Percentiles rank a stretch among this genome's conserved stretches.
These are phyloP conservation scores for Zoysia matrella DNA, from an alignment of 202 grass and related monocot genomes.

Conservation along the genomic window DNA sequence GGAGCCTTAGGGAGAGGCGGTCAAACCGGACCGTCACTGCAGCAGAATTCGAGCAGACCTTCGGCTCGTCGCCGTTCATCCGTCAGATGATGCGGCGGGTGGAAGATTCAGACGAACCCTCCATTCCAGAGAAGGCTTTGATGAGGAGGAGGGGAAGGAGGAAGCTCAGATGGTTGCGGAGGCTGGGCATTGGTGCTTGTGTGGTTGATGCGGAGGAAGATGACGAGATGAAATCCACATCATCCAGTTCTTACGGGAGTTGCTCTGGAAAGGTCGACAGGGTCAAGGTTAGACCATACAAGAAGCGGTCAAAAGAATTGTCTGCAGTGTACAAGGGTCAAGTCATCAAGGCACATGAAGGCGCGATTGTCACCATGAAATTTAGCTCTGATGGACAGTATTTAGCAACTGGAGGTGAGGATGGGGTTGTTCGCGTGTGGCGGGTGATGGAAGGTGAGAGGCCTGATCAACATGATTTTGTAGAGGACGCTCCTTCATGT, in stretches of 20 bases:
- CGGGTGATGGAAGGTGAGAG: constrained; percentile 54
- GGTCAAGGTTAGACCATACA: constrained; percentile 79
- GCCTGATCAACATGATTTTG: constrained; percentile 52
- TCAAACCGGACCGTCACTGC: too few relatives aligned
- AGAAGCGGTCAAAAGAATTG: constrained; percentile 83
- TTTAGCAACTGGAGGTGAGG: constrained; percentile 86
- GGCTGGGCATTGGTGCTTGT: constrained; percentile 66
- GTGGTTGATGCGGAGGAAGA: constrained; percentile 54
- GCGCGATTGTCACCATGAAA: too few relatives aligned
- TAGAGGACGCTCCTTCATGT: constrained; percentile 66
- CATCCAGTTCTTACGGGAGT: constrained; percentile 51
- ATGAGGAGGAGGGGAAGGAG: constrained; percentile 28
- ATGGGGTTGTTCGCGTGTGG: constrained; percentile 80
- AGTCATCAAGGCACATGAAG: not conserved
- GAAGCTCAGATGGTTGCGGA: constrained; percentile 69
- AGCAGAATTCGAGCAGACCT: too few relatives aligned
- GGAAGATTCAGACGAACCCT: constrained; percentile 43
- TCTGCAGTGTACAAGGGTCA: constrained; percentile 80
- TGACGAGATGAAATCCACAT: constrained; percentile 50
- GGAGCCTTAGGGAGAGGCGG: too few relatives aligned
- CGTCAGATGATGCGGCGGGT: too few relatives aligned
- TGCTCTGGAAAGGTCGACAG: not conserved
- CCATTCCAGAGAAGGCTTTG: constrained; percentile 40
- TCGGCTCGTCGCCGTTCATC: too few relatives aligned
- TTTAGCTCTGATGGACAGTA: not conserved